Evolutionary conservation across 2,329 filamentous ascomycete genomes (phyloP), one percentile per base, ranked within the genome.

Genomic region (Dothistroma septosporum): DNA sequence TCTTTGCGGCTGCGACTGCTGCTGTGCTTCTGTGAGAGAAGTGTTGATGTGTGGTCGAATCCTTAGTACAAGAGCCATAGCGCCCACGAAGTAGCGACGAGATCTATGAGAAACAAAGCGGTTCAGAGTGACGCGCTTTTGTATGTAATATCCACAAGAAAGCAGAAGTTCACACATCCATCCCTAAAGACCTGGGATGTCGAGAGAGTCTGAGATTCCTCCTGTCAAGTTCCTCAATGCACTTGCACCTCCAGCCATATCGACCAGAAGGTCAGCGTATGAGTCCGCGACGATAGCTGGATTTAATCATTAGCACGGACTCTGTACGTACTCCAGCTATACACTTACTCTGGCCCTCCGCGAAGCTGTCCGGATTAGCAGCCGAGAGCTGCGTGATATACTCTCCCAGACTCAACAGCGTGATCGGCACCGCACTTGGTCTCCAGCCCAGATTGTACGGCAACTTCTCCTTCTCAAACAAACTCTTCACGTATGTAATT

Each of bases 371-470:
- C 10, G 57, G 57, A 37, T 61, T 61, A 24, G 49, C 59, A 24
- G 55, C 62, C 44, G 31, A 61, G 5, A 64, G 52, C 49, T 61
- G 56, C 21, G 61, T 10, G 35, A 64, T 52, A 22, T 59, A 59
- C 31, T 33, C 22, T 14, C 59, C 62, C 32, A 64, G 33, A 21
- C 56, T 55, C 4, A 46, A 16, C 49, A 64, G 46, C 9, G 62
- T 64, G 24, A 61, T 60, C 5, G 59, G 62, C 12, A 44, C 53
- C 7, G 46, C n/a, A 24, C 56, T 59, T 12, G 61, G 54, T 21
- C 61, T 65, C 73, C 73, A 74, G 46, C 73, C 72, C n/a, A 72
- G 63, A 11, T 64, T 59, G 46, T 69, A 73, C 2, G 72, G 73
- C 16, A 74, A 55, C 50, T 62, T 65, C 58, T 73, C 69, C 59